These are phyloP conservation scores for Apophysomyces trapeziformis DNA, from an alignment of 371 early-diverging fungal genomes.

Conservation along the genomic window DNA sequence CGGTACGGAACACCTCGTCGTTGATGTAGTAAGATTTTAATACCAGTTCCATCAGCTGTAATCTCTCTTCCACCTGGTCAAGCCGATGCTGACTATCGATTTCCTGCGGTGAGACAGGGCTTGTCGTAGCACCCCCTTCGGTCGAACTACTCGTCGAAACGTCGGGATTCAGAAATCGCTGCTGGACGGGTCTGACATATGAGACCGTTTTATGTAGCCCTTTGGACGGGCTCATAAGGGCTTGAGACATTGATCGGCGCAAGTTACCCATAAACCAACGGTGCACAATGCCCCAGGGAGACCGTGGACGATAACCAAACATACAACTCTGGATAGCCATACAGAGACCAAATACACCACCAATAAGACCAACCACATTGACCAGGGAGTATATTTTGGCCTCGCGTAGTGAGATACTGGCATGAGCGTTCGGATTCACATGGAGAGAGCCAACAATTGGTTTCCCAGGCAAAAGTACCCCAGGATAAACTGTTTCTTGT, in stretches of 20 bases:
- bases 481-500: slow-evolving; percentile 4
- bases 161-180: slow-evolving; percentile 14
- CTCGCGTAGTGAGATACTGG: slow-evolving; percentile 14
- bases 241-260: slow-evolving; percentile 24
- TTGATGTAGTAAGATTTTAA: slow-evolving; percentile 42
- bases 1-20: slow-evolving; percentile 34
- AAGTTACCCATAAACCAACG: slow-evolving; percentile 34
- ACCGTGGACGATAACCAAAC: slow-evolving; percentile 40
- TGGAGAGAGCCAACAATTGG: slow-evolving; percentile 11
- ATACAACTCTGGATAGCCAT: slow-evolving; percentile 28
- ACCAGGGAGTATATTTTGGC: slow-evolving; percentile 31
- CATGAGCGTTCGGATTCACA: slow-evolving; percentile 17
- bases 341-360: slow-evolving; percentile 38
- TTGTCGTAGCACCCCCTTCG: slow-evolving; percentile 1
- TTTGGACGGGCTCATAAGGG: slow-evolving; percentile 25
- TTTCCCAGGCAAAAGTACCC: not conserved
- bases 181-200: slow-evolving; percentile 36
- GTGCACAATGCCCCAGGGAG: slow-evolving; percentile 41
- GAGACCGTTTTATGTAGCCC: slow-evolving; percentile 25
- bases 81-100: slow-evolving; percentile 23
- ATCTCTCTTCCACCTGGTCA: slow-evolving; percentile 32
- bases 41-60: slow-evolving; percentile 39
- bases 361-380: slow-evolving; percentile 38
- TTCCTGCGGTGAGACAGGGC: slow-evolving; percentile 1
- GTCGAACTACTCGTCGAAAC: not conserved